Conservation (phyloP, 345 rosid species). For the Populus ilicifolia region DNA sequence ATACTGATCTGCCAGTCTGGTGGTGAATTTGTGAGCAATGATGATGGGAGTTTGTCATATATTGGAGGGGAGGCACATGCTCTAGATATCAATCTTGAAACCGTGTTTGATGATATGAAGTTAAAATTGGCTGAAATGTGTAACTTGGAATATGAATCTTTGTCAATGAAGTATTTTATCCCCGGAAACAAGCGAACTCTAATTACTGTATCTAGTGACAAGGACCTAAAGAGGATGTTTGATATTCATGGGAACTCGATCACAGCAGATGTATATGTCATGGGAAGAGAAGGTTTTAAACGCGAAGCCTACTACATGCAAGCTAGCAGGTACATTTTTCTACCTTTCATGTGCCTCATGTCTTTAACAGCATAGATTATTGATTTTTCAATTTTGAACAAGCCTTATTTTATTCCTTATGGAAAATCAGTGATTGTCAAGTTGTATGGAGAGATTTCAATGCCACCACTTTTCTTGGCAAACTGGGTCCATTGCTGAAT, state of each 20-base stretch:
- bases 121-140: constrained; percentile 65
- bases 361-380: constrained; percentile 4
- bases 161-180: constrained; percentile 83
- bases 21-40: constrained; percentile 61
- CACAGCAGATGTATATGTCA: constrained; percentile 69
- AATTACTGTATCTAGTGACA: constrained; percentile 66
- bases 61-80: constrained; percentile 87
- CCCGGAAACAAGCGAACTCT: constrained; percentile 71
- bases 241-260: constrained; percentile 60
- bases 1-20: constrained; percentile 82
- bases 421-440: constrained; percentile 1
- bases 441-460: not conserved
- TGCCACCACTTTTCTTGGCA: not conserved
- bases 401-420: constrained; percentile 1
- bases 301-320: constrained; percentile 25
- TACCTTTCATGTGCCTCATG: constrained; percentile 3
- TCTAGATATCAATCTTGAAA: constrained; percentile 59
- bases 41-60: constrained; percentile 66
- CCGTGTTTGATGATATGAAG: constrained; percentile 64
- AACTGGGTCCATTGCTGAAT: constrained; percentile 7
- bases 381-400: not conserved
- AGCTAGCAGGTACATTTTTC: constrained; percentile 42
- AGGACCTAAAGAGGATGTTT: constrained; percentile 77
- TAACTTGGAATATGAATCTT: constrained; percentile 53
- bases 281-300: constrained; percentile 59